Percentiles rank a stretch among this genome's conserved stretches.
phyloP scores from a whole-genome alignment of 1,139 yeast species.

The Kluyveromyces sp. region DNA sequence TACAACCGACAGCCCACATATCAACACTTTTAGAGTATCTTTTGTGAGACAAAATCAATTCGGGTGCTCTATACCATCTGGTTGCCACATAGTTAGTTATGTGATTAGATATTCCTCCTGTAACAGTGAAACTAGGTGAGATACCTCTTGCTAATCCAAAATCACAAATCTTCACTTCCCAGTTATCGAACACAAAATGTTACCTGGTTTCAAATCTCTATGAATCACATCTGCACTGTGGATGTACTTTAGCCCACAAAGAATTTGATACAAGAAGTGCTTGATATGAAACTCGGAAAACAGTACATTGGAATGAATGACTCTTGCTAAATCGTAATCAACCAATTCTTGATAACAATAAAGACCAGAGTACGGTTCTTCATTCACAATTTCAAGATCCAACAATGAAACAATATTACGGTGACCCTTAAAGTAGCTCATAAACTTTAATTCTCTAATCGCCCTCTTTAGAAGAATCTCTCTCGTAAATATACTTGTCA shows the following conservation, averaged over 20 bases:
- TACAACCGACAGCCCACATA: constrained; percentile 78
- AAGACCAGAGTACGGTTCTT: constrained; percentile 69
- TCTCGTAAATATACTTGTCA: constrained; percentile 55
- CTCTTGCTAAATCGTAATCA: constrained; percentile 71
- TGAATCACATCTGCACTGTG: constrained; percentile 84
- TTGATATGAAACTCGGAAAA: constrained; percentile 80
- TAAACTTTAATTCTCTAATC: constrained; percentile 64
- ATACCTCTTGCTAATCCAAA: constrained; percentile 84
- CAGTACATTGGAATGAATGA: constrained; percentile 67
- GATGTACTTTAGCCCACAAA: constrained; percentile 73
- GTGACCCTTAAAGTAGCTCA: constrained; percentile 78
- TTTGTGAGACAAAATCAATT: constrained; percentile 58
- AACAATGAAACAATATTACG: constrained; percentile 64
- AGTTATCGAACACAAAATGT: constrained; percentile 61
- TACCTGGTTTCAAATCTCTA: constrained; percentile 81
- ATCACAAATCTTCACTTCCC: constrained; percentile 79
- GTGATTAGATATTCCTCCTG: constrained; percentile 26
- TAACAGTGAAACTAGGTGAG: constrained; percentile 35
- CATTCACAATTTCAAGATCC: constrained; percentile 62
- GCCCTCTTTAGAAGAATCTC: constrained; percentile 68
- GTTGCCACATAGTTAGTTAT: constrained; percentile 91
- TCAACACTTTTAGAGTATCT: constrained; percentile 54
- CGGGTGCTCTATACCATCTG: constrained; percentile 94
- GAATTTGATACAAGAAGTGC: constrained; percentile 65
- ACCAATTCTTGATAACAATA: constrained; percentile 79